A percentile compares a stretch with the other conserved stretches of the same genome.
phyloP scores from a whole-genome alignment of 1,284 basidiomycete genomes.

The Pseudozyma thailandica region DNA sequence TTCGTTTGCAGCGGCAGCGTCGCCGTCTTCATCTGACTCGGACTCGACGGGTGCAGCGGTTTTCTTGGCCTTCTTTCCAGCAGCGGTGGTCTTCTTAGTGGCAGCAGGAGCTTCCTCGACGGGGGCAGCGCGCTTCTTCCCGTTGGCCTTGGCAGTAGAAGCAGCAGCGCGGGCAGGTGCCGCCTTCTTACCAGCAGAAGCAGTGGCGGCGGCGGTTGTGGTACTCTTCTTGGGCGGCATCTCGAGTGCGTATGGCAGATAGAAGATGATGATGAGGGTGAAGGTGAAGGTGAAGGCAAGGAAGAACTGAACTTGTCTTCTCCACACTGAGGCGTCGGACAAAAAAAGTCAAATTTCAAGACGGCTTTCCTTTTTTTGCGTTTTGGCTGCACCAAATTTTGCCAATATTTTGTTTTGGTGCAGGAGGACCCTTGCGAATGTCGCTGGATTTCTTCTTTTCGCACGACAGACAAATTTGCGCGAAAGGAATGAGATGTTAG shows the following conservation, averaged over 20 bases:
- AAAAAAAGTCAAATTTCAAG: slow-evolving; percentile 25
- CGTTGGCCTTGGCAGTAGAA: slow-evolving; percentile 21
- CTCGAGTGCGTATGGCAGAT: background rate
- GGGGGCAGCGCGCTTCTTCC: slow-evolving; percentile 29
- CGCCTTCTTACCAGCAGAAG: slow-evolving; percentile 5
- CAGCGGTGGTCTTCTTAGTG: slow-evolving; percentile 19
- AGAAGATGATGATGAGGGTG: background rate
- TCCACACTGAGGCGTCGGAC: slow-evolving; percentile 5
- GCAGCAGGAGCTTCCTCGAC: slow-evolving; percentile 3
- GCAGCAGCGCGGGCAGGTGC: slow-evolving; percentile 2
- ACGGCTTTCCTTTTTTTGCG: no score
- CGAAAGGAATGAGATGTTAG: slow-evolving; percentile 14
- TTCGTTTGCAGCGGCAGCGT: slow-evolving; percentile 31
- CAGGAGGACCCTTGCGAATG: slow-evolving; percentile 16
- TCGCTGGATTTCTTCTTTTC: slow-evolving; percentile 23
- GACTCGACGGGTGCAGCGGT: background rate
- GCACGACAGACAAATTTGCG: slow-evolving; percentile 18
- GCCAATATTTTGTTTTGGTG: slow-evolving; percentile 3
- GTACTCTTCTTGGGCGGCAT: slow-evolving; percentile 38
- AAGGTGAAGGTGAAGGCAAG: background rate
- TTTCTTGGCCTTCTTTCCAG: slow-evolving; percentile 18
- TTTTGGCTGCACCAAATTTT: slow-evolving; percentile 1
- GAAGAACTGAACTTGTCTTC: background rate
- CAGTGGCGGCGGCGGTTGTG: slow-evolving; percentile 1
- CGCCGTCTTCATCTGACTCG: slow-evolving; percentile 19